phyloP scores from a whole-genome alignment of 202 grass and related monocot genomes.

The Carex arenaria region DNA sequence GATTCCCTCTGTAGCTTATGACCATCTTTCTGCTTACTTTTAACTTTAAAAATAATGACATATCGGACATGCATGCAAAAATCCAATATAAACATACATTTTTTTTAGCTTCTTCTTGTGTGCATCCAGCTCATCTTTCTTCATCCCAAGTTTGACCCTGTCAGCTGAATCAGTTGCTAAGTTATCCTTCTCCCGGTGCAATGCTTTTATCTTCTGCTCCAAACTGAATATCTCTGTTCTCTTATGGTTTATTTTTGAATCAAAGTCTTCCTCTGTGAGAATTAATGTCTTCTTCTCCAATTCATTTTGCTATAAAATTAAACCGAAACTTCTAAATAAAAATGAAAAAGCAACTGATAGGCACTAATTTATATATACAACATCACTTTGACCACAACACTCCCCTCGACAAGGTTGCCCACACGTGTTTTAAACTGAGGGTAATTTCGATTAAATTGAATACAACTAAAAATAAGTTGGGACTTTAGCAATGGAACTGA shows the following conservation, averaged over 20 bases:
- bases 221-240: slow-evolving; percentile 60
- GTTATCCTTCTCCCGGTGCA: slow-evolving; percentile 61
- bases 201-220: slow-evolving; percentile 75
- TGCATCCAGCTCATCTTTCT: slow-evolving; percentile 67
- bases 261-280: slow-evolving; percentile 64
- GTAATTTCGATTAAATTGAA: slow-evolving; percentile 4
- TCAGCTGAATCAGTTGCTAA: slow-evolving; percentile 66
- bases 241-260: slow-evolving; percentile 58
- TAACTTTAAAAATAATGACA: background rate
- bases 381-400: background rate
- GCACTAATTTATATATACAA: background rate
- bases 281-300: slow-evolving; percentile 67
- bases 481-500: background rate
- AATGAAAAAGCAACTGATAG: background rate
- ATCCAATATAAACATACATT: slow-evolving; percentile 44
- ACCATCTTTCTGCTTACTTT: background rate
- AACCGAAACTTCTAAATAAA: slow-evolving; percentile 26
- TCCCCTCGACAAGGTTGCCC: background rate
- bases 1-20: background rate
- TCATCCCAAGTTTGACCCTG: slow-evolving; percentile 65
- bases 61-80: slow-evolving; percentile 6
- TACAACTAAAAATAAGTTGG: slow-evolving; percentile 2
- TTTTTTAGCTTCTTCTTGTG: slow-evolving; percentile 55
- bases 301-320: slow-evolving; percentile 77
- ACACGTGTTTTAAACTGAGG: background rate